Percentiles rank a stretch among this genome's conserved stretches.
phyloP scores from a whole-genome alignment of 2,329 filamentous ascomycete species.

The Diaporthe sp. region DNA sequence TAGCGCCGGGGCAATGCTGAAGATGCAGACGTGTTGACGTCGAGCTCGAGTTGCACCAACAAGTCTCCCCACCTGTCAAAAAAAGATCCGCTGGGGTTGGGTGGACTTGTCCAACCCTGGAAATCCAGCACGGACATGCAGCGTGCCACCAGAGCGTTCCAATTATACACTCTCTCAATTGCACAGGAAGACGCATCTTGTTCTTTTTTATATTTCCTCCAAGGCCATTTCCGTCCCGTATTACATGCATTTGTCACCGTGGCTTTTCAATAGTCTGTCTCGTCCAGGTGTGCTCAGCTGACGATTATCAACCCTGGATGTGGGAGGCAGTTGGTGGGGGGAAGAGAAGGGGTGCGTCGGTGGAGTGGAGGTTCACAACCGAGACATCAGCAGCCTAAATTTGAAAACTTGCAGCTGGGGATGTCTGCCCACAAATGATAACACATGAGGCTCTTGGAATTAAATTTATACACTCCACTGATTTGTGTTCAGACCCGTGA shows the following conservation, averaged over 20 bases:
- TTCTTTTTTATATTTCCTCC: not conserved
- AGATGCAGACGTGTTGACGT: not conserved
- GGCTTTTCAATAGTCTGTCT: conserved; percentile 1
- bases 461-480: not conserved
- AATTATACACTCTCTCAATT: not conserved
- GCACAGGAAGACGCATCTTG: not conserved
- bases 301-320: not conserved
- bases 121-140: not conserved
- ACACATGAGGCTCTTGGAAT: not conserved
- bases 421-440: not conserved
- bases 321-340: not conserved
- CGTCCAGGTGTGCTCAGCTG: not conserved
- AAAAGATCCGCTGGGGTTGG: not conserved
- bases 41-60: not conserved
- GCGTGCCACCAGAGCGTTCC: conserved; percentile 12
- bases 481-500: not conserved
- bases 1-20: not conserved
- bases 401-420: not conserved
- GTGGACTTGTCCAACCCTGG: conserved; percentile 7
- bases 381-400: not conserved
- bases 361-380: not conserved
- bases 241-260: conserved; percentile 5
- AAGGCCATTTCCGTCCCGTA: not conserved
- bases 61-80: not conserved
- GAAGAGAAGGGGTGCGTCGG: not conserved